phyloP scores from a whole-genome alignment of 495 filamentous ascomycete genomes.

The Xylaria castorea region DNA sequence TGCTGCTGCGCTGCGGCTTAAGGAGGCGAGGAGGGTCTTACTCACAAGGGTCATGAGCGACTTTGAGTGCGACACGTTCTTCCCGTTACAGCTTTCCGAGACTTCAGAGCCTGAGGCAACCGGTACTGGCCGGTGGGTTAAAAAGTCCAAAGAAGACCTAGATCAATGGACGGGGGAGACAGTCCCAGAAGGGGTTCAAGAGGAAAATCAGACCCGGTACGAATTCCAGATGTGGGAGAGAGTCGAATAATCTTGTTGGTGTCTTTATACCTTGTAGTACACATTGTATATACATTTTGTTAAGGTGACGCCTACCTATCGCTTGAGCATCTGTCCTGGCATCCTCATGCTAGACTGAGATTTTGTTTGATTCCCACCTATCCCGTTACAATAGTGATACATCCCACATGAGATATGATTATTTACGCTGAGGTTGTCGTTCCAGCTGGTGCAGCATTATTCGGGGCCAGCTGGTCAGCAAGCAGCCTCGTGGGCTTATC shows the following conservation, averaged over 20 bases:
- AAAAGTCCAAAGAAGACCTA: slow-evolving; percentile 56
- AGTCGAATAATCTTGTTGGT: slow-evolving; percentile 38
- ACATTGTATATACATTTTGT: slow-evolving; percentile 25
- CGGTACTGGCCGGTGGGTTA: slow-evolving; percentile 50
- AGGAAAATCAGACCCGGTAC: slow-evolving; percentile 65
- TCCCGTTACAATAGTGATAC: slow-evolving; percentile 10
- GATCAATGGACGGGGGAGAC: slow-evolving; percentile 65
- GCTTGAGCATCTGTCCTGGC: not conserved
- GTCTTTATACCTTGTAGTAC: slow-evolving; percentile 15
- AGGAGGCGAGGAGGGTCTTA: slow-evolving; percentile 60
- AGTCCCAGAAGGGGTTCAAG: slow-evolving; percentile 55
- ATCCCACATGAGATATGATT: not conserved
- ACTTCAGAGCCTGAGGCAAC: slow-evolving; percentile 3
- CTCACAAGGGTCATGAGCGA: slow-evolving; percentile 66
- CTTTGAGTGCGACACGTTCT: slow-evolving; percentile 91
- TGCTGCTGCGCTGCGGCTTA: slow-evolving; percentile 63
- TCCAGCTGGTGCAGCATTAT: not conserved
- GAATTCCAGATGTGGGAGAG: slow-evolving; percentile 71
- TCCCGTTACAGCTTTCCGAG: slow-evolving; percentile 66
- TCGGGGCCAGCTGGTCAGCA: slow-evolving; percentile 25
- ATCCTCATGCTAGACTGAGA: slow-evolving; percentile 1
- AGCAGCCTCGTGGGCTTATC: slow-evolving; percentile 43
- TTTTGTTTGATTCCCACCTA: not conserved
- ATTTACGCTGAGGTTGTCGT: not conserved
- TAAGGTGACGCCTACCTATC: not conserved